phyloP scores from a whole-genome alignment of 2,329 filamentous ascomycete genomes.

The Xylaria arbuscula region DNA sequence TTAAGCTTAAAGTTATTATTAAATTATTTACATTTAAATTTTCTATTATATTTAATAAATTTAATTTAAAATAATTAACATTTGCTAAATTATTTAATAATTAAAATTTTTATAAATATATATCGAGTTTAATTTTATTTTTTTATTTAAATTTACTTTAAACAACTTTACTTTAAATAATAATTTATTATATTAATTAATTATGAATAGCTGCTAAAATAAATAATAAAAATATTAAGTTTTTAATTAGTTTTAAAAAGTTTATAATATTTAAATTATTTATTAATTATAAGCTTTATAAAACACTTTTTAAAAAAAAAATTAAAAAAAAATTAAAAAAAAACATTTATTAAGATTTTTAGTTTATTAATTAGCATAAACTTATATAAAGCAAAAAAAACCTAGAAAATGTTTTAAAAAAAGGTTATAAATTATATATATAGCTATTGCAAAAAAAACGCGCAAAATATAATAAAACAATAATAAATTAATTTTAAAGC shows the following conservation, averaged over 20 bases:
- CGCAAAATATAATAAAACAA: no score
- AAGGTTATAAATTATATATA: no score
- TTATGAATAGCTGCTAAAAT: background rate
- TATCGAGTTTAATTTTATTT: background rate
- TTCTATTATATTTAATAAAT: background rate
- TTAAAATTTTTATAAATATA: background rate
- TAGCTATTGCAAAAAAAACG: no score
- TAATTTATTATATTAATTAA: background rate
- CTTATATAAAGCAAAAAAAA: background rate
- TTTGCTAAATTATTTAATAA: background rate
- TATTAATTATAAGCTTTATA: background rate
- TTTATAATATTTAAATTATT: background rate
- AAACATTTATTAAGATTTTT: background rate
- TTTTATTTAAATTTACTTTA: background rate
- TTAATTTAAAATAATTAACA: background rate
- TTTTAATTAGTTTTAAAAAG: background rate
- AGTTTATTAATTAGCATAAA: background rate
- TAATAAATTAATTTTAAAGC: no score
- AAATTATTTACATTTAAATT: background rate
- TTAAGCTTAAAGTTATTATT: background rate
- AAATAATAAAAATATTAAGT: background rate
- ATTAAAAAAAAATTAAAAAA: background rate
- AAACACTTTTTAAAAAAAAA: background rate
- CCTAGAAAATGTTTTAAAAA: no score
- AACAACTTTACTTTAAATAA: background rate